Evolutionary conservation across 208 protist genomes (phyloP).

Genomic region (Acanthamoeba healyi): DNA sequence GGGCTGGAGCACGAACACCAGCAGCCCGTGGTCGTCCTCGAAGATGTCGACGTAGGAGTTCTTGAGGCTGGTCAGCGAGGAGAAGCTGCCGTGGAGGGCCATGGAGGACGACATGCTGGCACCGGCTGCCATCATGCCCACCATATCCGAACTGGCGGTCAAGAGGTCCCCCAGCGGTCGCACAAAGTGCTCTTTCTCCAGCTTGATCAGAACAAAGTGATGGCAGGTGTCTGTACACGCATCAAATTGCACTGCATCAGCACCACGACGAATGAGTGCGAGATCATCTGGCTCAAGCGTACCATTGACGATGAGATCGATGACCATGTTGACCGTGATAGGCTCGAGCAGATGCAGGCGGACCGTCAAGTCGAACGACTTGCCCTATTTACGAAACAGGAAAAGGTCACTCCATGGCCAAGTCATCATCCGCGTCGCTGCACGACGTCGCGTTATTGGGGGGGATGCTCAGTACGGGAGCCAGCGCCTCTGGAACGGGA

Average conservation of each 20-base stretch:
- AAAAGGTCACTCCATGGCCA: background rate
- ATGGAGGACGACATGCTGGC: background rate
- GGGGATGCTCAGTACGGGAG: background rate
- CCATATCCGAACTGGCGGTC: background rate
- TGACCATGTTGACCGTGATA: background rate
- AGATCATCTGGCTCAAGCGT: background rate
- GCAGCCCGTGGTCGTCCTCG: constrained; percentile 6
- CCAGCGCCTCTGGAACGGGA: background rate
- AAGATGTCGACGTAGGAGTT: constrained; percentile 30
- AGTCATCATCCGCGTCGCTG: too few species aligned
- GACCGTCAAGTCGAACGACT: constrained; percentile 6
- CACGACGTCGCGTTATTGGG: too few species aligned
- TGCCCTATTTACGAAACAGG: background rate
- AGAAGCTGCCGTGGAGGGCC: constrained; percentile 14
- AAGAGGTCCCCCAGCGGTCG: constrained; percentile 15
- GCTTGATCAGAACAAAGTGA: constrained; percentile 18
- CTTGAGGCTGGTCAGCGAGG: background rate
- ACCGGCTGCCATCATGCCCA: background rate
- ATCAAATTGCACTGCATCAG: background rate
- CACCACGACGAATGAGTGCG: too few species aligned
- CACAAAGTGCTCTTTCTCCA: constrained; percentile 50
- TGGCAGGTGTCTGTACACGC: background rate
- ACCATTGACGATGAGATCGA: constrained; percentile 32
- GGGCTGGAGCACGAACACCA: constrained; percentile 12
- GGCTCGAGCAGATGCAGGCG: background rate